Evolutionary conservation across 306 rosid genomes (phyloP).

Genomic region (Sophora flavescens): DNA sequence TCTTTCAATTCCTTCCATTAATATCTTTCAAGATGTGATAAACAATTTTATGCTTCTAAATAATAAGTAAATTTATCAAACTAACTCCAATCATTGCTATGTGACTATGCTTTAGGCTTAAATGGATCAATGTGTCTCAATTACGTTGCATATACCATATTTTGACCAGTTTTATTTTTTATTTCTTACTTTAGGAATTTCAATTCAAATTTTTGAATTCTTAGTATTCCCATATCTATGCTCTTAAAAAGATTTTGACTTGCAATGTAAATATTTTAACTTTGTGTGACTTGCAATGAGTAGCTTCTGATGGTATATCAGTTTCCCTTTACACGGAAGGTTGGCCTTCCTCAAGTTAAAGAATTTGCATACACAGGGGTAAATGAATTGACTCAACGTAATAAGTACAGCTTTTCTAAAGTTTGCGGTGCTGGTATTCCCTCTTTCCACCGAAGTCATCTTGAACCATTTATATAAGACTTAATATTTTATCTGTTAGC

Average conservation of each 20-base stretch:
- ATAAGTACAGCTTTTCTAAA: constrained; percentile 47
- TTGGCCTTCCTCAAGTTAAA: constrained; percentile 70
- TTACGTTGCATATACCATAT: neutral
- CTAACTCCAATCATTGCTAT: too few species aligned
- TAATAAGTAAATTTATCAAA: too few species aligned
- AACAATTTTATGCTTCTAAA: too few species aligned
- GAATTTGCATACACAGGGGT: constrained; percentile 71
- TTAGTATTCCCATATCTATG: neutral
- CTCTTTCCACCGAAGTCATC: constrained; percentile 8
- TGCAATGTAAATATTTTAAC: neutral
- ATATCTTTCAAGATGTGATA: too few species aligned
- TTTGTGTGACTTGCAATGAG: neutral
- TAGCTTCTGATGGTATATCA: constrained; percentile 3
- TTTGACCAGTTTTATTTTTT: neutral
- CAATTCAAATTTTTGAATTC: neutral
- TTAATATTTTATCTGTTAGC: neutral
- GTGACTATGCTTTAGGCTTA: too few species aligned
- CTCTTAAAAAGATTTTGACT: neutral
- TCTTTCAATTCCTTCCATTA: too few species aligned
- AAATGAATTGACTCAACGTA: constrained; percentile 47
- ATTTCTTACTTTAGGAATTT: neutral
- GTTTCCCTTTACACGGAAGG: constrained; percentile 40
- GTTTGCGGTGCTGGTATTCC: constrained; percentile 8
- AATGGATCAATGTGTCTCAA: too few species aligned
- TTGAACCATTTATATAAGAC: constrained; percentile 1